phyloP scores from a whole-genome alignment of 2,329 filamentous ascomycete species.

The Leptosphaerulina australis region DNA sequence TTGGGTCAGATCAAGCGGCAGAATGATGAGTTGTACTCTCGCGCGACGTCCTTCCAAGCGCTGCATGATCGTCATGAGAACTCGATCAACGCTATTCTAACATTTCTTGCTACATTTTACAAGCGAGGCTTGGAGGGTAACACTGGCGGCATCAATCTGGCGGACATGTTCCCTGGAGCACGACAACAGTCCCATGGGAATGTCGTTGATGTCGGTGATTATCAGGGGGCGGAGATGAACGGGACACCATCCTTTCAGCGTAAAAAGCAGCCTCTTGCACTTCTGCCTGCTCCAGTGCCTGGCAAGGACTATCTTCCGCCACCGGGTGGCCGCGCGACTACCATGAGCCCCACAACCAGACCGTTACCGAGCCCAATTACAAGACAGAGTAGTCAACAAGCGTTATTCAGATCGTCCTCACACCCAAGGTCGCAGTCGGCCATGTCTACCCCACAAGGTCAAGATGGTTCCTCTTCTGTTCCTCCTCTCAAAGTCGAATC shows the following conservation, averaged over 20 bases:
- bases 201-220: slow-evolving; percentile 68
- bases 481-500: slow-evolving; percentile 52
- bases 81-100: slow-evolving; percentile 98
- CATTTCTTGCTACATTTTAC: slow-evolving; percentile 95
- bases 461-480: slow-evolving; percentile 21
- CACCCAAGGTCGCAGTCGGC: slow-evolving; percentile 25
- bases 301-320: slow-evolving; percentile 36
- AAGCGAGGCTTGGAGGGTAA: slow-evolving; percentile 90
- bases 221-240: slow-evolving; percentile 46
- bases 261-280: slow-evolving; percentile 44
- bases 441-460: slow-evolving; percentile 13
- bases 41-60: slow-evolving; percentile 86
- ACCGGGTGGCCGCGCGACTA: slow-evolving; percentile 35
- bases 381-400: slow-evolving; percentile 28
- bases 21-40: slow-evolving; percentile 84
- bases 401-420: slow-evolving; percentile 32
- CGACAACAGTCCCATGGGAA: slow-evolving; percentile 61
- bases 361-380: slow-evolving; percentile 35
- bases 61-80: slow-evolving; percentile 97
- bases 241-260: slow-evolving; percentile 47
- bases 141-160: slow-evolving; percentile 73
- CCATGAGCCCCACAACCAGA: slow-evolving; percentile 38
- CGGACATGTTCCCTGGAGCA: slow-evolving; percentile 80
- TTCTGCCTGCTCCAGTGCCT: slow-evolving; percentile 43
- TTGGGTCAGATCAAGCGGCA: slow-evolving; percentile 82